Evolutionary conservation across 257 asterid species (phyloP), one percentile per base, ranked within the genome.

Genomic region (Salvia rosmarinus): DNA sequence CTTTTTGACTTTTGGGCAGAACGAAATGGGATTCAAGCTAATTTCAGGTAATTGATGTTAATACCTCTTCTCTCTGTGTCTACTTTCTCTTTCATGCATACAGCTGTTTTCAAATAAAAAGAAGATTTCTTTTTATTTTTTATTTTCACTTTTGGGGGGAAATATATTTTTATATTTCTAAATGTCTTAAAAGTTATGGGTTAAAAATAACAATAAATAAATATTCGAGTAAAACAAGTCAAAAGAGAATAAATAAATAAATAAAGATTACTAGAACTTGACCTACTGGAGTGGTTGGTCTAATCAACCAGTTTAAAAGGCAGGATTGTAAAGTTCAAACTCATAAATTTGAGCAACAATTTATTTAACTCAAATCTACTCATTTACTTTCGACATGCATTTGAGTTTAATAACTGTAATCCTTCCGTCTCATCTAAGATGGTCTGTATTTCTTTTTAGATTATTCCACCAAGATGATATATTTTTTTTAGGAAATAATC

Each of bases 11-110:
- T 73, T 77, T 52, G 42, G 52, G 20, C 40, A 43, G 66, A 75
- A 7, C 30, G n/a, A 59, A 32, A 59, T 86, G 87, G 80, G 46
- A 75, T 72, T 68, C 51, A 74, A 73, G 65, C 90, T 77, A 82
- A 78, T 74, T 83, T 87, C 80, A 42, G 84, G 81, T 81, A 79
- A 60, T 20, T 77, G 80, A 74, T 85, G 85, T 55, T 64, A 67
- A 65, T 72, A 54, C 64, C 37, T 68, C 71, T 20, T 19, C 0
- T 69, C 12, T 55, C 6, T 43, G 65, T 8, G 67, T 46, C 67
- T 68, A 62, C 58, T 70, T 68, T 46, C 42, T 37, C 1, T 3
- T 49, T 51, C 72, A 65, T 71, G 71, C 61, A 62, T 61, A 75
- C 82, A 79, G 76, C 86, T 83, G 81, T 79, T 73, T 70, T 62